Base-by-base conservation (phyloP, 2,329 filamentous ascomycete genomes). In the Ilyonectria mors-panacis region DNA sequence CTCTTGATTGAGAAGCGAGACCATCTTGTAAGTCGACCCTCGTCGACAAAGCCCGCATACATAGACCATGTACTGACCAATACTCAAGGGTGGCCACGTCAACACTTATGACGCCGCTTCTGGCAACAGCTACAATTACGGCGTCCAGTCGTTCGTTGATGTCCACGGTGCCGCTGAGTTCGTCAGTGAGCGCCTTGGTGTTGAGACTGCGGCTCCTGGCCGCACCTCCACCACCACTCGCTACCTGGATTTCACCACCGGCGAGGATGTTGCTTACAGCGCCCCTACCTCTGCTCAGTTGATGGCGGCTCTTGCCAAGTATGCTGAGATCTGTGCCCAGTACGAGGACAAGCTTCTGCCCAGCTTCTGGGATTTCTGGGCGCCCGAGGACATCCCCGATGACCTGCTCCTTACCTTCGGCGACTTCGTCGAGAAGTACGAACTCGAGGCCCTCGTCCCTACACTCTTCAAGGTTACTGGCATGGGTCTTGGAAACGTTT, bases 361-460 rank as follows among this genome's bases (percentile, higher is more conserved):
- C 0, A 79, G 78, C 8, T 81, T 79, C 69, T 78, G 68, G 69
- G 72, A 81, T 65, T 85, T 85, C 64, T 82, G 85, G 23, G 76
- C 86, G 0, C 81, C 84, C 0, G 60, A 58, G 1, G 67, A 72
- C 13, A 75, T 77, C 28, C 75, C 74, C 8, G 63, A 70, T 28
- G 75, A 77, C 17, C 76, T 88, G 2, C 72, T 84, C 21, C 73
- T 86, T 4, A 80, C 84, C 2, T 87, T 85, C 63, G 80, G 82
- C 19, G 78, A 85, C 4, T 87, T 87, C 62, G 77, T 84, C 13
- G 73, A 78, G 37, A 87, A 87, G 73, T 82, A 87, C 73, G 73
- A 78, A n/a, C 74, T 88, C 6, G 73, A 79, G 21, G 81, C 79
- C 30, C 76, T 82, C 2, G 78, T 85, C 1, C 79, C 77, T n/a